Base-by-base conservation (phyloP, 257 asterid species). In the Primulina tabacum region DNA sequence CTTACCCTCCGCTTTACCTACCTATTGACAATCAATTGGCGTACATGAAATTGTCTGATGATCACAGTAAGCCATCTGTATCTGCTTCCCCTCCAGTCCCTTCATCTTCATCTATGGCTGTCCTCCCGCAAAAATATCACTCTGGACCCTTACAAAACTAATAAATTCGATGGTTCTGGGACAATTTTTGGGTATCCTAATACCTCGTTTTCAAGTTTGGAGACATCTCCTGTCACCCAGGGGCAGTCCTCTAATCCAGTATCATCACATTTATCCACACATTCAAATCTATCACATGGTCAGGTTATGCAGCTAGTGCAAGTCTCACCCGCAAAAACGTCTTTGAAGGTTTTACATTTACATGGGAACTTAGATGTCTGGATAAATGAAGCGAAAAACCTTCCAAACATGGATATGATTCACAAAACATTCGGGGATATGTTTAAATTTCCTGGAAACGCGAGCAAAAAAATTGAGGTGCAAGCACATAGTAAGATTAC, bases 321-420 rank as follows among this genome's bases (percentile, higher is more conserved):
- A 16, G 71, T 82, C 64, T 62, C 87, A 4, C 76, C 97, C 43
- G 67, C 87, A 12, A 85, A 79, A 76, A 75, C 79, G 6, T 88
- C 97, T 70, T 67, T 82, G 75, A 94, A 82, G 81, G 82, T 86
- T 69, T 69, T 92, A 77, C 95, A 89, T 55, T 79, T 94, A 52
- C 99, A 94, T 17, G 98, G 99, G 29, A 84, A 91, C 81, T 85
- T 94, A 77, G 98, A 94, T 68, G 82, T 94, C 52, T 90, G 90
- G 92, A 85, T 94, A 20, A 67, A 76, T 47, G 96, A 89, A 70
- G 99, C 99, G 2, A 94, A 91, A 70, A 89, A 94, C 80, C 97
- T 94, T 66, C 99, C 99, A 21, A 94, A 94, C 84, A 91, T 94
- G 99, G 99, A 91, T 76, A 94, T 94, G 99, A 89, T 94, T 78